Conservation (phyloP, 257 asterid species). For the Gynochthodes officinalis region DNA sequence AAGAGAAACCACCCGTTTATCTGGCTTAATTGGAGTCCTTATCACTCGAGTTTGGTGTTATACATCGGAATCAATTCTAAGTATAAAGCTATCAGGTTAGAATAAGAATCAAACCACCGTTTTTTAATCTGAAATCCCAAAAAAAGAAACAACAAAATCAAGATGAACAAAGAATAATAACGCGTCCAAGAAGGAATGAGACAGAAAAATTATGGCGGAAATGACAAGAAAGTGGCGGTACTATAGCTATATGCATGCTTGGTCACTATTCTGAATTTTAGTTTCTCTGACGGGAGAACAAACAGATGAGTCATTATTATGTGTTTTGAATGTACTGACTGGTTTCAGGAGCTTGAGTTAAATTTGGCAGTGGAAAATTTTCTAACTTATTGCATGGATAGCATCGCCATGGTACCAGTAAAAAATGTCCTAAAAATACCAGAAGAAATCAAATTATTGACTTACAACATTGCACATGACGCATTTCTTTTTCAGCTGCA, state of each 20-base stretch:
- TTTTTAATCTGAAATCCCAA: too few species aligned
- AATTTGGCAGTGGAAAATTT: neutral
- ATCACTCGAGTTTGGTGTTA: too few species aligned
- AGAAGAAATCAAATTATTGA: neutral
- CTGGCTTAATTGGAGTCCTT: too few species aligned
- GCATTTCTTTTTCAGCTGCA: neutral
- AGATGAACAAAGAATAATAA: too few species aligned
- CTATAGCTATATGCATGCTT: neutral
- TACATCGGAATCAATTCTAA: too few species aligned
- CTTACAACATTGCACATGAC: slow-evolving; percentile 2
- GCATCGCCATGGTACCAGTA: neutral
- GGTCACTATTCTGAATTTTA: too few species aligned
- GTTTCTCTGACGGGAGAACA: neutral
- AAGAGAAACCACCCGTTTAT: too few species aligned
- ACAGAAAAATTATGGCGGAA: neutral
- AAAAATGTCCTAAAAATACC: neutral
- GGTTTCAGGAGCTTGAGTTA: neutral
- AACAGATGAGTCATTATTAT: neutral
- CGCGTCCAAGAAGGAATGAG: too few species aligned
- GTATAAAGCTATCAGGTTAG: neutral
- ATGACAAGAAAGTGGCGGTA: neutral
- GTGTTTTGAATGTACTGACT: neutral
- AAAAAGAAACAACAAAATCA: neutral
- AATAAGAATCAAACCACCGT: neutral
- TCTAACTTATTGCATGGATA: neutral